These are phyloP conservation scores for Geranium brycei DNA, from an alignment of 345 rosid species.

Conservation along the genomic window DNA sequence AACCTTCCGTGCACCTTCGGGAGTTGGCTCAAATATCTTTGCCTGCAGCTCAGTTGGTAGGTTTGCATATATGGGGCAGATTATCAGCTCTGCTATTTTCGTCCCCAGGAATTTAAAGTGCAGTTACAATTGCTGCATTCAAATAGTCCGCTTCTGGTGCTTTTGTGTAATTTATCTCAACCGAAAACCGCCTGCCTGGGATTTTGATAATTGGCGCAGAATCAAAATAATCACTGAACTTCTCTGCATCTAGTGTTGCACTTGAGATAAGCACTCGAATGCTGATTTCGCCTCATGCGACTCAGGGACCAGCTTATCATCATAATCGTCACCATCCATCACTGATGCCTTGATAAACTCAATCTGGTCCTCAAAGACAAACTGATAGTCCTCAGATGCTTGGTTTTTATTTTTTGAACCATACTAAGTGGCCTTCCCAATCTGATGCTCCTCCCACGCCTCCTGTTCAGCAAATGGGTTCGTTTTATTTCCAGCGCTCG, in stretches of 20 bases:
- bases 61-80: slow-evolving; percentile 94
- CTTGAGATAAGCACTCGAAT: slow-evolving; percentile 33
- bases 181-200: slow-evolving; percentile 95
- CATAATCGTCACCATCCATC: slow-evolving; percentile 75
- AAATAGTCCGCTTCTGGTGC: slow-evolving; percentile 97
- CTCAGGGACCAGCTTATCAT: slow-evolving; percentile 34
- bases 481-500: slow-evolving; percentile 67
- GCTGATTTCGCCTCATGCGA: slow-evolving; percentile 48
- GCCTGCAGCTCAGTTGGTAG: slow-evolving; percentile 95
- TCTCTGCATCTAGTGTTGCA: slow-evolving; percentile 98
- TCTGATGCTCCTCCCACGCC: slow-evolving; percentile 99
- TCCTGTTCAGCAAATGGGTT: slow-evolving; percentile 97
- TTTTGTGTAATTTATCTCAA: slow-evolving; percentile 77
- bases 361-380: slow-evolving; percentile 92
- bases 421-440: slow-evolving; percentile 45
- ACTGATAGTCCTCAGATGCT: slow-evolving; percentile 60
- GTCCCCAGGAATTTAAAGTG: slow-evolving; percentile 89
- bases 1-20: slow-evolving; percentile 93
- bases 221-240: slow-evolving; percentile 91
- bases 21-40: slow-evolving; percentile 93
- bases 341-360: slow-evolving; percentile 74
- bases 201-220: slow-evolving; percentile 85
- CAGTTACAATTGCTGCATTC: slow-evolving; percentile 89
- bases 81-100: slow-evolving; percentile 82
- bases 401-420: slow-evolving; percentile 55